Evolutionary conservation across 768 basidiomycete species (phyloP), one percentile per base, ranked within the genome.

Genomic region (Vararia minispora): DNA sequence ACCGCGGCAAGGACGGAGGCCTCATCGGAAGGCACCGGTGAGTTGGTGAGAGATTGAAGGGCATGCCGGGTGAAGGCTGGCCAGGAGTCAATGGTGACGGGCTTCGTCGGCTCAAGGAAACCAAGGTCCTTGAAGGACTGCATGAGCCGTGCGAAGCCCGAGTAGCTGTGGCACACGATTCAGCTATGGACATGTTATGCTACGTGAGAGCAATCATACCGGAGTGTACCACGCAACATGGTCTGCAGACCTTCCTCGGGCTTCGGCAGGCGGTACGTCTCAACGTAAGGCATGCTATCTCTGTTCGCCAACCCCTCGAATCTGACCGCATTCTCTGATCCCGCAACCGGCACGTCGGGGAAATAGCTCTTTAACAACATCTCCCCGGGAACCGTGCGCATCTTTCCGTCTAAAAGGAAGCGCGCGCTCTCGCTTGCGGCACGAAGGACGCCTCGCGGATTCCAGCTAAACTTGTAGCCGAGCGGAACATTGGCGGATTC

Each of bases 391-490:
- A 26, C 45, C 26, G n/a, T 42, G 56, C 67, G n/a, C 46, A 81
- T 84, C 58, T 72, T 52, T 5, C 64, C 63, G 22, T 63, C 47
- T 18, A 89, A 60, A 50, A 71, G 69, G 57, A 76, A 95, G 27
- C 52, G 54, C 2, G 92, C 89, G 0, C 62, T 55, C 46, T 92
- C 88, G 40, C 77, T 56, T 0, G 85, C 84, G 2, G 90, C 92
- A 12, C 67, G 72, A 27, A 97, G 60, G 6, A 94, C 90, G 5
- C 88, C 91, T 41, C 77, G 68, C 0, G 92, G 90, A 34, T 77
- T 84, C 92, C 92, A 97, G 47, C 88, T 87, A 53, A 90, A 90
- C 53, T 91, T 94, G 52, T 94, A 91, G n/a, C 79, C 69, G 8
- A 92, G 60, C 2, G 89, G 88, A 12, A 81, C 74, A 44, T 65